Base-by-base conservation (phyloP, 2,329 filamentous ascomycete genomes). In the Pestalotiopsis sp. region DNA sequence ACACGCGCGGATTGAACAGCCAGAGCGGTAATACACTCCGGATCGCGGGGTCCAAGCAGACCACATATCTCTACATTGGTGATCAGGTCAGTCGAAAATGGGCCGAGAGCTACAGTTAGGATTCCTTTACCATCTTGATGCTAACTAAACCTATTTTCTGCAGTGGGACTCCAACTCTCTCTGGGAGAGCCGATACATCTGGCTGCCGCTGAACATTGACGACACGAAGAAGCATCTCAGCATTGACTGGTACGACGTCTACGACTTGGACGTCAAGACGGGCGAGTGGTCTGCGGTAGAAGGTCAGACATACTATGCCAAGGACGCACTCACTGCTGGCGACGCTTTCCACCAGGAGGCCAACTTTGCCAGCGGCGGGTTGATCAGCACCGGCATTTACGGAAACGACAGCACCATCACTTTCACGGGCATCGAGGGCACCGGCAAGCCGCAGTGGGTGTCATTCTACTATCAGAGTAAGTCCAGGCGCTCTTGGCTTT, bases 101-200 rank as follows among this genome's bases (percentile, higher is more conserved):
- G 7, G 12, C 7, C 12, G 56, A 27, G n/a, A 25, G n/a, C n/a
- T 14, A 14, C 13, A 20, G 23, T 11, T 25, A 20, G 23, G 23
- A 1, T 23, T 4, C 13, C 23, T 58, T 25, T n/a, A n/a, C n/a
- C n/a, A n/a, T n/a, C n/a, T n/a, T 14, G 20, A 27, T n/a, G 14
- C 27, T n/a, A 3, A 59, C 25, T 38, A 2, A 41, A 12, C 11
- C 4, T 4, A 2, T n/a, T 2, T 27, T 38, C 12, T 49, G 4
- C 57, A 77, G 77, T 88, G 86, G 86, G 86, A 88, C 69, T 83
- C 81, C 0, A 87, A 87, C 73, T 86, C 85, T 0, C 77, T 88
- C 0, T 88, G 86, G 86, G 86, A 89, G 69, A 85, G 82, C 68
- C 80, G 86, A 5, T 87, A 88, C 71, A 87, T 88, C 71, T 89